Evolutionary conservation across 106 monocot genomes (phyloP), one percentile per base, ranked within the genome.

Genomic region (Hemerocallis citrina): DNA sequence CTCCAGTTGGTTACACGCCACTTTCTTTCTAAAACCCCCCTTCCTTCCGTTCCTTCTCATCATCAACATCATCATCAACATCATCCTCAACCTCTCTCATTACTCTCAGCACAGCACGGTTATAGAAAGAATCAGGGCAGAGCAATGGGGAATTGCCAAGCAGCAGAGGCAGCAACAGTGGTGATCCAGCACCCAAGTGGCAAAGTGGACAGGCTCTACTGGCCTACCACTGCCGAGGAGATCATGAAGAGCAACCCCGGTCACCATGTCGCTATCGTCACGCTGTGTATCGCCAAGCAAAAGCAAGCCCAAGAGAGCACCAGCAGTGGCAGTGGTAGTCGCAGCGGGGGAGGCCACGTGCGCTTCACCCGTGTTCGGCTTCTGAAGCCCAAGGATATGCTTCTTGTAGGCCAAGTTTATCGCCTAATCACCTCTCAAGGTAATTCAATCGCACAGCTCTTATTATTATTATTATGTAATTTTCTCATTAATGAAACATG

Each of bases 141-240:
- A 28, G 25, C 20, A 64, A 84, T 84, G 84, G 84, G 84, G 36
- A 84, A 84, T 24, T 84, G 85, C 35, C 81, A 85, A 40, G 85
- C 66, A 38, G 59, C 67, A 21, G 85, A 85, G 46, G 77, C 72
- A 33, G 80, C 81, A 39, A 43, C 77, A 27, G 74, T 55, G 66
- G 67, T 74, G 56, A 62, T 85, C 14, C 80, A 85, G 46, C 85
- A 73, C 52, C 79, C 85, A 3, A 71, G 74, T 15, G 85, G 85
- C 16, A 63, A 63, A 36, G 60, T 77, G 34, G 77, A 81, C 71
- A 44, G 85, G 60, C 60, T 81, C 22, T 81, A 72, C 67, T 81
- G 85, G 81, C 73, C 85, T 21, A 77, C 81, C 4, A 67, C 59
- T 23, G 81, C 74, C 10, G 69, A 35, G 11, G 81, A 85, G 45